A percentile compares a stretch with the other conserved stretches of the same genome.
These are phyloP conservation scores for Cyclospora cayetanensis DNA, from an alignment of 169 alveolate genomes.

Conservation along the genomic window DNA sequence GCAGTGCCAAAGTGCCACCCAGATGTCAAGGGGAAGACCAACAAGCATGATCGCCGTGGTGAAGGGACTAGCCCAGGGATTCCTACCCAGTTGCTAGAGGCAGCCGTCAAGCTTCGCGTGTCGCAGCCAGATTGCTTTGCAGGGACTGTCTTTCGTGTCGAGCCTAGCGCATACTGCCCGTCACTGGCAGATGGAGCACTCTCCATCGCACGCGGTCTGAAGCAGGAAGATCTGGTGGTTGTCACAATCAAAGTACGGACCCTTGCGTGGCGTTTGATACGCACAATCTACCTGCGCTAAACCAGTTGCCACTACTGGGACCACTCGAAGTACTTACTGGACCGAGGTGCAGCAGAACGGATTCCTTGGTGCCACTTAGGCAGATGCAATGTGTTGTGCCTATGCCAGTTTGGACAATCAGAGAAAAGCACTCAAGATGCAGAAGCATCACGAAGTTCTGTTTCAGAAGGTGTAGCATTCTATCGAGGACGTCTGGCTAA, in stretches of 20 bases:
- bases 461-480: slow-evolving; percentile 48
- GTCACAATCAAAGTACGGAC: slow-evolving; percentile 21
- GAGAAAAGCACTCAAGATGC: background rate
- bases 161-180: slow-evolving; percentile 42
- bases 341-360: no score
- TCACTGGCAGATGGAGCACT: slow-evolving; percentile 48
- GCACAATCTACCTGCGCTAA: no score
- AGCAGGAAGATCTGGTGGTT: slow-evolving; percentile 16
- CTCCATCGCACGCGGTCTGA: slow-evolving; percentile 32
- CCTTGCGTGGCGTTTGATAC: no score
- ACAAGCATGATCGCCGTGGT: slow-evolving; percentile 44
- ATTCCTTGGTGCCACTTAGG: no score
- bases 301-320: no score
- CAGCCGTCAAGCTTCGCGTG: slow-evolving; percentile 52
- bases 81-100: slow-evolving; percentile 26
- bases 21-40: slow-evolving; percentile 10
- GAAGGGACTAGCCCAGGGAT: slow-evolving; percentile 1
- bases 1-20: background rate
- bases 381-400: background rate
- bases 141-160: slow-evolving; percentile 50
- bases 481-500: slow-evolving; percentile 40
- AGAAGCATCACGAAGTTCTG: background rate
- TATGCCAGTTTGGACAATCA: slow-evolving; percentile 53
- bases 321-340: no score
- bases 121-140: slow-evolving; percentile 69